phyloP scores from a whole-genome alignment of 1,284 basidiomycete species.

The Rhodotorula sp. region DNA sequence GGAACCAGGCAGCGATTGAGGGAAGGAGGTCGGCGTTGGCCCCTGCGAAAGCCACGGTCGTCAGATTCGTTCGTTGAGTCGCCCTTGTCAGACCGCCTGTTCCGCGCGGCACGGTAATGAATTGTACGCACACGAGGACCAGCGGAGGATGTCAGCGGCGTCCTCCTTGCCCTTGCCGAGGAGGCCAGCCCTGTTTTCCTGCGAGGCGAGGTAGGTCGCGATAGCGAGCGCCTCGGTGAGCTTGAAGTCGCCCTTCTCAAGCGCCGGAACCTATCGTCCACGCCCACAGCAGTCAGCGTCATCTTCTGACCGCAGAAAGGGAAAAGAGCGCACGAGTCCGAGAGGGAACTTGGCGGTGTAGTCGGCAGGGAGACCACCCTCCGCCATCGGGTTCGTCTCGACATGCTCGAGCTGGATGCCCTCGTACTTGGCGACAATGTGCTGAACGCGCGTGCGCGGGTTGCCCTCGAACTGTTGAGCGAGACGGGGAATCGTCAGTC shows the following conservation, averaged over 20 bases:
- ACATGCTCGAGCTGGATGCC: constrained; percentile 69
- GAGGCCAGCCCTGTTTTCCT: constrained; percentile 41
- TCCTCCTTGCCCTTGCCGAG: constrained; percentile 40
- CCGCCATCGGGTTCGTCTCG: constrained; percentile 68
- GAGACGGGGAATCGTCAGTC: neutral
- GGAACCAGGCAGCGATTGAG: constrained; percentile 67
- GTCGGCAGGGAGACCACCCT: constrained; percentile 51
- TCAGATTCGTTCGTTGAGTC: neutral
- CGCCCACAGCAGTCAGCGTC: constrained; percentile 45
- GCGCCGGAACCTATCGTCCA: constrained; percentile 76
- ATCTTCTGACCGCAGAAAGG: neutral
- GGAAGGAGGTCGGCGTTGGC: constrained; percentile 55
- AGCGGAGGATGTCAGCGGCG: constrained; percentile 40
- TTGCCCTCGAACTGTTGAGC: constrained; percentile 14
- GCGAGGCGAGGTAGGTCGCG: constrained; percentile 56
- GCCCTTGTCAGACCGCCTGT: too few species aligned
- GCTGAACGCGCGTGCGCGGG: constrained; percentile 52
- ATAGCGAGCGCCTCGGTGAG: constrained; percentile 78
- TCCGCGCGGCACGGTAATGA: too few species aligned
- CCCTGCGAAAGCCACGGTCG: constrained; percentile 27
- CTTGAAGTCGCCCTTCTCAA: constrained; percentile 73
- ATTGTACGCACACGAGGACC: constrained; percentile 30
- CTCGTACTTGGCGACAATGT: constrained; percentile 67
- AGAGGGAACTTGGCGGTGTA: constrained; percentile 41
- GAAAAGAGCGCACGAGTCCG: constrained; percentile 20